Base-by-base conservation (phyloP, 2,329 filamentous ascomycete genomes). In the Fusarium setosum region DNA sequence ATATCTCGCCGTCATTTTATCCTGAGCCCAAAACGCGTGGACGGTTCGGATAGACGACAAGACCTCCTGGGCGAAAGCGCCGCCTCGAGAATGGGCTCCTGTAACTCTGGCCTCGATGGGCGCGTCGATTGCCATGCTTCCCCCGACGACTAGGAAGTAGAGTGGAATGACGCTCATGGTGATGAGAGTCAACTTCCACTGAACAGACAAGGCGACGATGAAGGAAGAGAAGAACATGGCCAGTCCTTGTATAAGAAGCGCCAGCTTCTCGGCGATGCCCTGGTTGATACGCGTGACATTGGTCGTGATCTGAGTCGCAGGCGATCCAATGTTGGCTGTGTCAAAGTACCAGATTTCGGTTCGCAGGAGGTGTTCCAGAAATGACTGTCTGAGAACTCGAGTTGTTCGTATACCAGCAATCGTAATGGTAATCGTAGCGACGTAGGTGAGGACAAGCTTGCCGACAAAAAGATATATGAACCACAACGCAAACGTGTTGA, bases 111-210 rank as follows among this genome's bases (percentile, higher is more conserved):
- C 72, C 50, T 79, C 77, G 18, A 74, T 63, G 1, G 59, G 67
- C 6, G 74, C 72, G 34, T 77, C 72, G 2, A 72, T 60, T 1
- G 61, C 42, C 20, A 69, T 68, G 6, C 67, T 63, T 5, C 71
- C 38, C 4, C 65, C 68, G 61, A 76, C 74, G 40, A 77, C 68
- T 17, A 73, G 37, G 5, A 75, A 38, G 23, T 72, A 72, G 15
- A 70, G 38, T 5, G 72, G 74, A 7, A 73, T 73, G n/a, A 76
- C 67, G 32, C 71, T 74, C 6, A 72, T 38, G 55, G 61, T 73
- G 50, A 82, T 80, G 3, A 82, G 69, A 0, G 80, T 80, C 6
- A 81, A 70, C 67, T 81, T 79, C 77, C 79, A 82, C 15, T 80
- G 76, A 2, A 73, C 75, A 6, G 73, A 49, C 55, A 81, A 76